Percentiles rank a stretch among this genome's conserved stretches.
Evolutionary conservation across 352 stramenopile genomes (phyloP).

Genomic region (Globisporangium iwayamae): DNA sequence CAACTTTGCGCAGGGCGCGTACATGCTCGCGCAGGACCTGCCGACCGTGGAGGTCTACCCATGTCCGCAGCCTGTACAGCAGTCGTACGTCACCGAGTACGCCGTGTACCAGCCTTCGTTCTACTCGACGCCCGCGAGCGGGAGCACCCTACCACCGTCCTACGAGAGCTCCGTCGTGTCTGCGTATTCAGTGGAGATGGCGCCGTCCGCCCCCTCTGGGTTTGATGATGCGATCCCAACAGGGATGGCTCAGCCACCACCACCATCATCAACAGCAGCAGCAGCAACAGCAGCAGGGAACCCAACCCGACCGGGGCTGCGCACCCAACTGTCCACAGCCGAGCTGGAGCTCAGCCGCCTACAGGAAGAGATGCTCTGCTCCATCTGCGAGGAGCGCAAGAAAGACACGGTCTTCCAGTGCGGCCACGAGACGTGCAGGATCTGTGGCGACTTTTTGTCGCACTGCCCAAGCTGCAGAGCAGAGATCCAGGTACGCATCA

Average conservation of each 20-base stretch:
- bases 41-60: conserved; percentile 66
- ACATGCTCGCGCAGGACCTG: conserved; percentile 49
- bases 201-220: conserved; percentile 14
- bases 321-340: conserved; percentile 39
- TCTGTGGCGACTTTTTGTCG: conserved; percentile 45
- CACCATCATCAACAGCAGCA: background rate
- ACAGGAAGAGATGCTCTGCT: conserved; percentile 62
- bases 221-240: conserved; percentile 6
- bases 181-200: conserved; percentile 5
- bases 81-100: conserved; percentile 23
- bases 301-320: conserved; percentile 12
- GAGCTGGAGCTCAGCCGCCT: conserved; percentile 58
- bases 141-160: conserved; percentile 2
- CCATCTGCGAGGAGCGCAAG: conserved; percentile 70
- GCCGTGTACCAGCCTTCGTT: conserved; percentile 27
- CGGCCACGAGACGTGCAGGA: conserved; percentile 73
- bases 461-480: conserved; percentile 75
- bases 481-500: conserved; percentile 72
- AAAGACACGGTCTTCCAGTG: conserved; percentile 86
- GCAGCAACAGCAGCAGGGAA: background rate
- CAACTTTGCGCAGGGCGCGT: conserved; percentile 25
- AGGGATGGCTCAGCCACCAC: background rate
- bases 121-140: conserved; percentile 12
- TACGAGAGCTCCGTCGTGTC: conserved; percentile 1
- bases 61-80: conserved; percentile 30